phyloP scores from a whole-genome alignment of 495 filamentous ascomycete genomes.

The Penicillium robsamsonii region DNA sequence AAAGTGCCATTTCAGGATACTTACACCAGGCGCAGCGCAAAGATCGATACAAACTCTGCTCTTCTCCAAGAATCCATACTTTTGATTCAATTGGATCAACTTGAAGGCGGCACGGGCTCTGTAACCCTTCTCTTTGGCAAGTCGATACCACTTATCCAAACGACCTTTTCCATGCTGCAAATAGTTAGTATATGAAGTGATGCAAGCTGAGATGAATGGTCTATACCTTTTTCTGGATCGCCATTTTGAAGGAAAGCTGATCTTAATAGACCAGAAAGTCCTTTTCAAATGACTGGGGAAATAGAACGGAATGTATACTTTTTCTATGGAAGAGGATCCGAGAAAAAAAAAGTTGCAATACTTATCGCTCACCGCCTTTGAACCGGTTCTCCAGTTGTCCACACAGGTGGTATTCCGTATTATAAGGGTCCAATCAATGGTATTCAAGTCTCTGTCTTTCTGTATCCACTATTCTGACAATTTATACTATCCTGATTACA shows the following conservation, averaged over 20 bases:
- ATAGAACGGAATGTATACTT: slow-evolving; percentile 26
- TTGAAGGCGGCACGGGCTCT: slow-evolving; percentile 97
- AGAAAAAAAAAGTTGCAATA: slow-evolving; percentile 30
- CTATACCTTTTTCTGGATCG: slow-evolving; percentile 89
- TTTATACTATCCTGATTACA: too few relatives aligned
- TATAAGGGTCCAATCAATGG: too few relatives aligned
- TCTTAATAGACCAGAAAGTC: slow-evolving; percentile 27
- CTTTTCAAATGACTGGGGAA: slow-evolving; percentile 15
- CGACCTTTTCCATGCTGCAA: slow-evolving; percentile 89
- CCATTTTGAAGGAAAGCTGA: slow-evolving; percentile 58
- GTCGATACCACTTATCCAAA: slow-evolving; percentile 95
- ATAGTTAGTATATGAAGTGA: slow-evolving; percentile 22
- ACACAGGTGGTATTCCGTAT: too few relatives aligned
- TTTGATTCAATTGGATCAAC: slow-evolving; percentile 97
- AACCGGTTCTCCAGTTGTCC: neutral
- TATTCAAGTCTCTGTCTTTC: too few relatives aligned
- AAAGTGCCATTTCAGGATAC: slow-evolving; percentile 28
- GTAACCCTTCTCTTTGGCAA: slow-evolving; percentile 99
- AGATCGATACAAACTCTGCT: slow-evolving; percentile 95
- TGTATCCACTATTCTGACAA: too few relatives aligned
- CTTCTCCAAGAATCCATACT: slow-evolving; percentile 95
- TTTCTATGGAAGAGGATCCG: slow-evolving; percentile 12
- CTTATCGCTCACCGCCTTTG: slow-evolving; percentile 31
- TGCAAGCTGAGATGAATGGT: neutral
- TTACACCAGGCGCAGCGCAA: slow-evolving; percentile 90